Evolutionary conservation across 2,329 filamentous ascomycete genomes (phyloP).

Genomic region (Scedosporium apiospermum): DNA sequence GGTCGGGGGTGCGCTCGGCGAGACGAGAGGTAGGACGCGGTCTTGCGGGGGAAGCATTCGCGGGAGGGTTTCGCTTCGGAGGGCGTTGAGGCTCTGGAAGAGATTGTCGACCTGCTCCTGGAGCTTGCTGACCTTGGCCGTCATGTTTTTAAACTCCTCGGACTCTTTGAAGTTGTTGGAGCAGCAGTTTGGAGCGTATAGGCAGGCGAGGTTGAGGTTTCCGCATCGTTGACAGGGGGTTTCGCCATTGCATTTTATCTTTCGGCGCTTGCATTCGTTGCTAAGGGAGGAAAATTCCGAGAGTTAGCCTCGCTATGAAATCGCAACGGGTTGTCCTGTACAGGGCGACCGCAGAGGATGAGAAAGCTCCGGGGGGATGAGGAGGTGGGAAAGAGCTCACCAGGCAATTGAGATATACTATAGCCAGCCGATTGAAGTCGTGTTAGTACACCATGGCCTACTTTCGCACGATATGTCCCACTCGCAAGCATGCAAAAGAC

Average conservation of each 20-base stretch:
- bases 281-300: slow-evolving; percentile 23
- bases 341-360: not conserved
- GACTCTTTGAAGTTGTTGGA: slow-evolving; percentile 82
- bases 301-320: slow-evolving; percentile 7
- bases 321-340: not conserved
- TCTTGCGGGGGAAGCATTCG: slow-evolving; percentile 6
- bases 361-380: not conserved
- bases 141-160: slow-evolving; percentile 80
- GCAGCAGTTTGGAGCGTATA: slow-evolving; percentile 59
- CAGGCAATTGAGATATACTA: slow-evolving; percentile 55
- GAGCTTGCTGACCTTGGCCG: slow-evolving; percentile 59
- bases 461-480: not conserved
- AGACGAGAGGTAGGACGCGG: not conserved
- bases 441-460: not conserved
- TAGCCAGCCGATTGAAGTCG: not conserved
- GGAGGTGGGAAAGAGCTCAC: slow-evolving; percentile 26
- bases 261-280: slow-evolving; percentile 66
- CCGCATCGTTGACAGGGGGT: slow-evolving; percentile 58
- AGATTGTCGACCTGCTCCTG: slow-evolving; percentile 80
- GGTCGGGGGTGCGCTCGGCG: slow-evolving; percentile 8
- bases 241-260: slow-evolving; percentile 67
- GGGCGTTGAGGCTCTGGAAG: slow-evolving; percentile 53
- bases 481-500: slow-evolving; percentile 3
- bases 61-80: slow-evolving; percentile 4
- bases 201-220: slow-evolving; percentile 55